phyloP scores from a whole-genome alignment of 1,284 basidiomycete species.

The Pulveroboletus sp. region DNA sequence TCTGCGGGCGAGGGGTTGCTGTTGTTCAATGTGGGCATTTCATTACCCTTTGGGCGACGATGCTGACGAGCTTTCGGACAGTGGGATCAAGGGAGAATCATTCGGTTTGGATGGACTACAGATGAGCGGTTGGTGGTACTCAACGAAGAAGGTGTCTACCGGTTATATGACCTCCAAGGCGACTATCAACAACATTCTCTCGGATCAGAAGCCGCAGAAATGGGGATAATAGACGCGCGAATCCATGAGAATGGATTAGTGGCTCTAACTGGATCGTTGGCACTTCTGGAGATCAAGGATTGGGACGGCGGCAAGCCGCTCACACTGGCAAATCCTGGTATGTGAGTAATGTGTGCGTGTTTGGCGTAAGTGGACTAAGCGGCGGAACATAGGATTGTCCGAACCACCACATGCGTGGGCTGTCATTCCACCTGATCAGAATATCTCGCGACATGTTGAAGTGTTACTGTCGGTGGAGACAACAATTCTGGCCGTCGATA shows the following conservation, averaged over 20 bases:
- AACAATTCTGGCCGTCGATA: slow-evolving; percentile 82
- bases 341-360: slow-evolving; percentile 29
- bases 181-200: slow-evolving; percentile 86
- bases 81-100: slow-evolving; percentile 84
- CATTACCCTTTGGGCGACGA: slow-evolving; percentile 9
- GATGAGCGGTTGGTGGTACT: slow-evolving; percentile 83
- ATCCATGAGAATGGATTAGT: slow-evolving; percentile 88
- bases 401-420: slow-evolving; percentile 83
- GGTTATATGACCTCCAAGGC: slow-evolving; percentile 86
- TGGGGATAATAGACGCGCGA: slow-evolving; percentile 83
- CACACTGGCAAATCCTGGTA: slow-evolving; percentile 69
- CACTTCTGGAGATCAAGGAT: slow-evolving; percentile 81
- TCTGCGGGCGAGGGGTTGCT: slow-evolving; percentile 69
- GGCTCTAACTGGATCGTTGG: slow-evolving; percentile 76
- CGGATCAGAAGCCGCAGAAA: slow-evolving; percentile 81
- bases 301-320: slow-evolving; percentile 78
- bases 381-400: slow-evolving; percentile 53
- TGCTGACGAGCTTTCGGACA: slow-evolving; percentile 38
- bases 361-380: slow-evolving; percentile 15
- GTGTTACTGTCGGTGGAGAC: slow-evolving; percentile 79
- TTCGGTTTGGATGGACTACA: slow-evolving; percentile 81
- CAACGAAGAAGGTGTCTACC: slow-evolving; percentile 90
- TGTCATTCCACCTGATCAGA: slow-evolving; percentile 83
- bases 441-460: slow-evolving; percentile 84
- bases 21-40: slow-evolving; percentile 67